Evolutionary conservation across 495 filamentous ascomycete genomes (phyloP).

Genomic region (Lophiotrema nucula): DNA sequence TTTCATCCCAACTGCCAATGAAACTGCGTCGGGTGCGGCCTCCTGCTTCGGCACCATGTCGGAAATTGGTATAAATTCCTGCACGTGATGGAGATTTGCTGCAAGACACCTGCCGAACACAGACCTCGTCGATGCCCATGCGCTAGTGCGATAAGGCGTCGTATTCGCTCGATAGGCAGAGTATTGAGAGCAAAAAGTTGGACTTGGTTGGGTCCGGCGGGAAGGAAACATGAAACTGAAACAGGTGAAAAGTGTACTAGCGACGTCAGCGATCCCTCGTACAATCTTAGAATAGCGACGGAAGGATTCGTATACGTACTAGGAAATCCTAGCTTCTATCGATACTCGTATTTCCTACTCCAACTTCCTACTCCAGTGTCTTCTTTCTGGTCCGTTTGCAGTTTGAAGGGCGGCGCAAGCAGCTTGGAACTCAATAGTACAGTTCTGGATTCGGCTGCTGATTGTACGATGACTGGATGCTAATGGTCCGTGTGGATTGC

Average conservation of each 20-base stretch:
- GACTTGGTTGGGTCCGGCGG: too few relatives aligned
- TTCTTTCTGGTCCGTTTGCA: too few relatives aligned
- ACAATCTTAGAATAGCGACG: background rate
- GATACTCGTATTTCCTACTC: background rate
- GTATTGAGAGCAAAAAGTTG: background rate
- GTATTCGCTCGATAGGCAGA: background rate
- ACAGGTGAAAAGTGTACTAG: too few relatives aligned
- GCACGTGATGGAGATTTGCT: background rate
- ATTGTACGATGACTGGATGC: background rate
- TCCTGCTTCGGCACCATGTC: too few relatives aligned
- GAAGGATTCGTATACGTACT: too few relatives aligned
- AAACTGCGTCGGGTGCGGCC: too few relatives aligned
- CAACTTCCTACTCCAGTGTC: too few relatives aligned
- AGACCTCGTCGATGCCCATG: background rate
- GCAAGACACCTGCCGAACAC: background rate
- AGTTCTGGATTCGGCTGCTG: background rate
- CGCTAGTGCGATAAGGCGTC: background rate
- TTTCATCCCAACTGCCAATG: too few relatives aligned
- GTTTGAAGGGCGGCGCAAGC: background rate
- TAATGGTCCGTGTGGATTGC: slow-evolving; percentile 9
- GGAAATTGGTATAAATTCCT: too few relatives aligned
- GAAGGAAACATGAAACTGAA: too few relatives aligned
- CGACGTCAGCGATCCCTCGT: background rate
- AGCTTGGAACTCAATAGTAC: background rate
- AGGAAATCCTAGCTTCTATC: background rate